These are phyloP conservation scores for Dissophora ornata DNA, from an alignment of 192 early-diverging fungal species.

Conservation along the genomic window DNA sequence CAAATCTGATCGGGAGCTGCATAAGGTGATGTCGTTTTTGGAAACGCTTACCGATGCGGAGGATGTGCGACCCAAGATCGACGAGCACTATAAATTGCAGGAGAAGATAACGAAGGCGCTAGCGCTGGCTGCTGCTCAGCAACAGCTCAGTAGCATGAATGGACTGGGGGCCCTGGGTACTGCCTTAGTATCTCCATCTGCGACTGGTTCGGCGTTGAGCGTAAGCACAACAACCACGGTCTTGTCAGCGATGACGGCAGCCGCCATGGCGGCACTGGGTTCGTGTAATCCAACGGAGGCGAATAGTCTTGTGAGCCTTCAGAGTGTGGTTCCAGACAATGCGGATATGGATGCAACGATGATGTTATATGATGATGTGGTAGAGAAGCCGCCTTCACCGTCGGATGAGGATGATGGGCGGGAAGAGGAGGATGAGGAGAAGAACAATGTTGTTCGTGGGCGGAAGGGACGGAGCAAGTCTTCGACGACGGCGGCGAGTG, in stretches of 20 bases:
- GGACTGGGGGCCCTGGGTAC: constrained; percentile 24
- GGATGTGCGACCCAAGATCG: constrained; percentile 75
- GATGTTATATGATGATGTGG: constrained; percentile 33
- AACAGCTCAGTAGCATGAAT: constrained; percentile 36
- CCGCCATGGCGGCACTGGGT: neutral
- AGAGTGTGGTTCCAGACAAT: constrained; percentile 28
- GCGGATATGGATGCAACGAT: constrained; percentile 29
- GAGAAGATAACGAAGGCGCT: constrained; percentile 29
- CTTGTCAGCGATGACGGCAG: neutral
- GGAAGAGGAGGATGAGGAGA: constrained; percentile 33
- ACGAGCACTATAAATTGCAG: constrained; percentile 61
- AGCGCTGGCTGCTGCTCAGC: constrained; percentile 27
- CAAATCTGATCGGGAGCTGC: constrained; percentile 71
- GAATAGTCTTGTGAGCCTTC: constrained; percentile 21
- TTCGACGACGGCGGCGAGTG: neutral
- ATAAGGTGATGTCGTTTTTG: constrained; percentile 69
- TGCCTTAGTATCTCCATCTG: constrained; percentile 11
- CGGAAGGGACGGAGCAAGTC: neutral
- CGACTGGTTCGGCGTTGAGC: neutral
- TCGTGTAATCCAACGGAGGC: neutral
- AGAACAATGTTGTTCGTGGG: neutral
- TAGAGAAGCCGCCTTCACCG: constrained; percentile 38
- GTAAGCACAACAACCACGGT: neutral
- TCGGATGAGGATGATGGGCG: constrained; percentile 32
- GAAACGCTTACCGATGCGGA: constrained; percentile 67